Conservation (phyloP, 345 rosid species). For the Iberis pinnata region DNA sequence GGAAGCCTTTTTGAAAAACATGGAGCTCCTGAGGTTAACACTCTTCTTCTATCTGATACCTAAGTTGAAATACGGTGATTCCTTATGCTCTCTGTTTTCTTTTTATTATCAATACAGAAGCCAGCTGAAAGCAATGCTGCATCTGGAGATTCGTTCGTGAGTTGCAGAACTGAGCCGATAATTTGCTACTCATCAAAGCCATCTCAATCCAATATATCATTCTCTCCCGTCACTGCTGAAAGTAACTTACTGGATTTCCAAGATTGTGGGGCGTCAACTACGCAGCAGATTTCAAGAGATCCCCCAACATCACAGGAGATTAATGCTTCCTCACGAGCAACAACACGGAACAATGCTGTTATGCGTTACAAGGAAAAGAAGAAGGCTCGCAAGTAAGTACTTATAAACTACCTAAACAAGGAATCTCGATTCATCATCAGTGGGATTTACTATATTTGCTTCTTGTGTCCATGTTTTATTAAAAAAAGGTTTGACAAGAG, state of each 20-base stretch:
- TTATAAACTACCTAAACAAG: no score
- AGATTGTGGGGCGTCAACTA: slow-evolving; percentile 78
- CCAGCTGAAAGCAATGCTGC: background rate
- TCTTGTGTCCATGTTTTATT: no score
- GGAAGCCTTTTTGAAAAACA: slow-evolving; percentile 70
- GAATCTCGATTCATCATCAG: no score
- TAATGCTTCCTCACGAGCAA: slow-evolving; percentile 42
- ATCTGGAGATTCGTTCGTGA: slow-evolving; percentile 29
- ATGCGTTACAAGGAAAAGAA: slow-evolving; percentile 96
- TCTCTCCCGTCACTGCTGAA: slow-evolving; percentile 84
- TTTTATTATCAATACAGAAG: no score
- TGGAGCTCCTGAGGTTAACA: slow-evolving; percentile 33
- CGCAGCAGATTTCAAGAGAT: slow-evolving; percentile 67
- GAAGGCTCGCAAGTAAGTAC: slow-evolving; percentile 95
- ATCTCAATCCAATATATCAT: slow-evolving; percentile 65
- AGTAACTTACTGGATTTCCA: slow-evolving; percentile 77
- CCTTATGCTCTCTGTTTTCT: no score
- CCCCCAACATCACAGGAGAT: slow-evolving; percentile 58
- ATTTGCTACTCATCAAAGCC: slow-evolving; percentile 49
- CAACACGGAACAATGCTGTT: slow-evolving; percentile 66
- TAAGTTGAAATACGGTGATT: background rate
- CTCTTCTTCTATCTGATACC: no score
- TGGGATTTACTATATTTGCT: no score
- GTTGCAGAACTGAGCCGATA: slow-evolving; percentile 81
- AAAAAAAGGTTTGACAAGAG: slow-evolving; percentile 76